Percentiles rank a stretch among this genome's conserved stretches.
Conservation (phyloP, 306 rosid species). For the Fragaria iinumae region DNA sequence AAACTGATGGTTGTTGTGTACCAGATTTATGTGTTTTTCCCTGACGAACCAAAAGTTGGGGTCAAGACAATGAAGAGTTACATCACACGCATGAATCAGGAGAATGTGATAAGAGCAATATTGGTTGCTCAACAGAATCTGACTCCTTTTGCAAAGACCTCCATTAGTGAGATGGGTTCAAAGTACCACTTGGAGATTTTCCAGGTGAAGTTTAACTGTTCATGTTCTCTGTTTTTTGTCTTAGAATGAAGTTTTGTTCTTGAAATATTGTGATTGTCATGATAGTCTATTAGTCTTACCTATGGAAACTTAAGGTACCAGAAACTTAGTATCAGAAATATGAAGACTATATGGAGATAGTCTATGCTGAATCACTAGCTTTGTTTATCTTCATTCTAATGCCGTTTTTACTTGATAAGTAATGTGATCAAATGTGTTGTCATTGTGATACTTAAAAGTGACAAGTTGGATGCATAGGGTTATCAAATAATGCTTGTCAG, state of each 20-base stretch:
- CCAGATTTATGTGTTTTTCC: slow-evolving; percentile 77
- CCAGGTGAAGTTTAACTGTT: slow-evolving; percentile 40
- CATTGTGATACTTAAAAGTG: neutral
- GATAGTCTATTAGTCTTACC: neutral
- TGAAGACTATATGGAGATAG: neutral
- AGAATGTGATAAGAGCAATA: slow-evolving; percentile 61
- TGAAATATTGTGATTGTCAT: neutral
- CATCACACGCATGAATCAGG: slow-evolving; percentile 60
- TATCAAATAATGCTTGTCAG: too few species aligned
- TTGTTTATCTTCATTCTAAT: neutral
- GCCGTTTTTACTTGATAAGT: neutral
- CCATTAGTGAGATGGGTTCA: slow-evolving; percentile 43
- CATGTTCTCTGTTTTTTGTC: too few species aligned
- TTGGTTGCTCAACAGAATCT: slow-evolving; percentile 59
- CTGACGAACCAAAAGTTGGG: slow-evolving; percentile 63
- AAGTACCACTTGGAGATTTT: slow-evolving; percentile 71
- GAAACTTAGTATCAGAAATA: neutral
- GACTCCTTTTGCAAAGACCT: slow-evolving; percentile 48
- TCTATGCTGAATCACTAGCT: neutral
- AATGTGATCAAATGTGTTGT: neutral
- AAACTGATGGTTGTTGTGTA: slow-evolving; percentile 17
- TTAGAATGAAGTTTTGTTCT: too few species aligned
- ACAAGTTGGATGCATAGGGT: too few species aligned
- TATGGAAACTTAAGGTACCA: neutral
- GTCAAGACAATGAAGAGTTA: slow-evolving; percentile 52